A percentile compares a stretch with the other conserved stretches of the same genome.
Evolutionary conservation across 2,329 filamentous ascomycete genomes (phyloP).

Genomic region (Nothopassalora personata): DNA sequence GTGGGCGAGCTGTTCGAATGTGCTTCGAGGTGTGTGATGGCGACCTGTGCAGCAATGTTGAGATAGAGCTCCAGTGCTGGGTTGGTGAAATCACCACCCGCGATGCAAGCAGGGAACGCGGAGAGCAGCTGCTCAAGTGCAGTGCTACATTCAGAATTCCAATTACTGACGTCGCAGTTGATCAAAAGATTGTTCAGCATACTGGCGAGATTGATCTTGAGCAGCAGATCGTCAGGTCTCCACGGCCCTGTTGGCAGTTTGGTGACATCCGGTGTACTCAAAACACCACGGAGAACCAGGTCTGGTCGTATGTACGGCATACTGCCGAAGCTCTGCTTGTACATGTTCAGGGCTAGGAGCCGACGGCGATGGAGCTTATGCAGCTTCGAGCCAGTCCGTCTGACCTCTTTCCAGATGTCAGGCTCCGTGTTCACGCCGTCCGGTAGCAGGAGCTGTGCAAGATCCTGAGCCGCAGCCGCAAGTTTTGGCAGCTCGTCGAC

Average conservation of each 20-base stretch:
- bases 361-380: conserved; percentile 36
- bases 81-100: conserved; percentile 16
- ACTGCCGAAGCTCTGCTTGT: conserved; percentile 35
- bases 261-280: conserved; percentile 28
- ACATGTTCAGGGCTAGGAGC: conserved; percentile 31
- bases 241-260: conserved; percentile 28
- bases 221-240: conserved; percentile 40
- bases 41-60: conserved; percentile 26
- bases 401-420: conserved; percentile 29
- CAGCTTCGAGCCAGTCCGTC: conserved; percentile 35
- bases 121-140: conserved; percentile 22
- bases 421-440: conserved; percentile 20
- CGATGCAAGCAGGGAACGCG: conserved; percentile 23
- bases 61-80: conserved; percentile 21
- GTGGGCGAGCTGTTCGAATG: conserved; percentile 4
- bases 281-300: conserved; percentile 36
- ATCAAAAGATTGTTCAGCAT: conserved; percentile 37
- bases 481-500: conserved; percentile 39
- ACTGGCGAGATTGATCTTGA: conserved; percentile 41
- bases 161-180: conserved; percentile 25
- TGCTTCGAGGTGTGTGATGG: conserved; percentile 21
- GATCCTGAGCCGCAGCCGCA: conserved; percentile 21
- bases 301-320: conserved; percentile 39
- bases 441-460: conserved; percentile 29
- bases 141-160: conserved; percentile 26